Percentiles rank a stretch among this genome's conserved stretches.
Evolutionary conservation across 2,329 filamentous ascomycete genomes (phyloP).

Genomic region (Xylaria sp.): DNA sequence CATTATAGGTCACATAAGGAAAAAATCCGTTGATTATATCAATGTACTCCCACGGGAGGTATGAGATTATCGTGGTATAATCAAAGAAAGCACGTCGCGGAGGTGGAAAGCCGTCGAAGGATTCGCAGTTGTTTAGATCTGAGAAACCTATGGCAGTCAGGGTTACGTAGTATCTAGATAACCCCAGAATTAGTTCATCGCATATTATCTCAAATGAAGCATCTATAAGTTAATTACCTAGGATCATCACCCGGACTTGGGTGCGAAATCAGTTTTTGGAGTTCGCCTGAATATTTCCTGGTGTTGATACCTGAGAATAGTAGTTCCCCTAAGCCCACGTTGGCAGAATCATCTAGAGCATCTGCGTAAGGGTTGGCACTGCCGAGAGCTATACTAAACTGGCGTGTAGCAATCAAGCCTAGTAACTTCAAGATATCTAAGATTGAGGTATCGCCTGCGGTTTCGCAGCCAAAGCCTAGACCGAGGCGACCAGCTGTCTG

Average conservation of each 20-base stretch:
- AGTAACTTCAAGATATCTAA: conserved; percentile 30
- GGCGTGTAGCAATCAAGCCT: conserved; percentile 30
- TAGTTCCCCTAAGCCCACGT: conserved; percentile 35
- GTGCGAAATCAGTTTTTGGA: conserved; percentile 27
- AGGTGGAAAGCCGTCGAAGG: neutral
- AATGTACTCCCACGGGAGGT: conserved; percentile 29
- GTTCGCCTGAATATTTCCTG: conserved; percentile 35
- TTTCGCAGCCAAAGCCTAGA: conserved; percentile 36
- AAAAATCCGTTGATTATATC: conserved; percentile 23
- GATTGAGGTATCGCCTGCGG: conserved; percentile 16
- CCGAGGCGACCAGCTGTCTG: conserved; percentile 34
- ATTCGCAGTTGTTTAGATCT: conserved; percentile 31
- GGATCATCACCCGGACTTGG: conserved; percentile 1
- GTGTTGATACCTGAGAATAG: conserved; percentile 38
- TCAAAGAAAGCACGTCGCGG: conserved; percentile 31
- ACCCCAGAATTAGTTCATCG: conserved; percentile 9
- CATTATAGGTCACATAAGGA: conserved; percentile 25
- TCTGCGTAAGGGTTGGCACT: conserved; percentile 16
- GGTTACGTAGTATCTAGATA: conserved; percentile 32
- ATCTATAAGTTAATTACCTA: conserved; percentile 23
- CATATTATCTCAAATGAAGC: neutral
- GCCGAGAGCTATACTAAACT: conserved; percentile 40
- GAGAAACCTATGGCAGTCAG: conserved; percentile 32
- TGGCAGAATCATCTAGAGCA: neutral
- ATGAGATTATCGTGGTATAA: conserved; percentile 27